phyloP scores from a whole-genome alignment of 148 eudicot species.

The Silene uniflora region DNA sequence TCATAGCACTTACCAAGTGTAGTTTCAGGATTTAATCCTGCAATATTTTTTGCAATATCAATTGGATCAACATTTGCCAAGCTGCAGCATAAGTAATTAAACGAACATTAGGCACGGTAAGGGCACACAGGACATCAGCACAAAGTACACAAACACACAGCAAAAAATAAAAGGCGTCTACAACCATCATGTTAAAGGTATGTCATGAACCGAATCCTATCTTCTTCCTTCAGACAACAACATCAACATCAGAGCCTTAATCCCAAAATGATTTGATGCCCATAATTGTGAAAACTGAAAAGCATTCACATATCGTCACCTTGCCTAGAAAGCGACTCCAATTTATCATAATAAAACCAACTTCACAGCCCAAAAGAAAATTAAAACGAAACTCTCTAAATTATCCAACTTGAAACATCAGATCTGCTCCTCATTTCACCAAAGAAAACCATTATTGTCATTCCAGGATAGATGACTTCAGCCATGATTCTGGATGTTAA shows the following conservation, averaged over 20 bases:
- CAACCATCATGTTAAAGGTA: neutral
- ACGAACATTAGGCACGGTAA: constrained; percentile 8
- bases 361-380: too few species aligned
- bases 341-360: too few species aligned
- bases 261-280: too few species aligned
- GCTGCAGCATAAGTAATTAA: constrained; percentile 42
- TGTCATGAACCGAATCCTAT: neutral
- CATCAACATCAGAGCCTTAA: too few species aligned
- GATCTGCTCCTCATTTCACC: neutral
- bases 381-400: too few species aligned
- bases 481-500: neutral
- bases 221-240: neutral
- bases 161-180: neutral
- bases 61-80: constrained; percentile 98
- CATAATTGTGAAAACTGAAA: neutral
- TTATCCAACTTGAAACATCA: neutral
- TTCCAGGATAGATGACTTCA: neutral
- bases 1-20: constrained; percentile 58
- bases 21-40: constrained; percentile 92
- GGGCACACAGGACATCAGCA: neutral
- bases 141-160: neutral
- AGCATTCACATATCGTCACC: too few species aligned
- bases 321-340: too few species aligned
- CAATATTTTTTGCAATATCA: constrained; percentile 79
- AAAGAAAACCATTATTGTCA: neutral